Conservation (phyloP, 2,329 filamentous ascomycete species). For the Chrysoporthe deuterocubensis region DNA sequence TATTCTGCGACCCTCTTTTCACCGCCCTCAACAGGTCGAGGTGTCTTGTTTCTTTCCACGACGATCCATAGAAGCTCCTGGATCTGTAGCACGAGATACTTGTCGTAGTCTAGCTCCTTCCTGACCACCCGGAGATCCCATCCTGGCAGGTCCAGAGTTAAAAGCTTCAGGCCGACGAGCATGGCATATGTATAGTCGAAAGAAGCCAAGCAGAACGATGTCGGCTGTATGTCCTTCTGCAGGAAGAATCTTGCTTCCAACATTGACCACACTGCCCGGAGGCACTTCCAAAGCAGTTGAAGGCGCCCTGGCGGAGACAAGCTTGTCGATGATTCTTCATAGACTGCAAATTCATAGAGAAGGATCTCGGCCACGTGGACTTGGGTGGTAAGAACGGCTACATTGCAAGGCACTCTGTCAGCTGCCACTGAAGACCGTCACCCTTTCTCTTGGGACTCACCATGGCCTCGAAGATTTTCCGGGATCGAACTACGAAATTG, state of each 20-base stretch:
- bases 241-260: conserved; percentile 39
- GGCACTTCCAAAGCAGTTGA: conserved; percentile 51
- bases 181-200: conserved; percentile 54
- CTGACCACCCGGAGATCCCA: conserved; percentile 48
- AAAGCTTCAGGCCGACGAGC: conserved; percentile 51
- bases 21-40: conserved; percentile 38
- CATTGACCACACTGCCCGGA: conserved; percentile 45
- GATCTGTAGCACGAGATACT: conserved; percentile 38
- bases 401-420: background rate
- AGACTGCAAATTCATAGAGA: conserved; percentile 51
- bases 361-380: conserved; percentile 50
- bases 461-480: conserved; percentile 39
- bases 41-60: conserved; percentile 29
- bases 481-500: conserved; percentile 44
- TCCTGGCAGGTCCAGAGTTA: conserved; percentile 49
- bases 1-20: background rate
- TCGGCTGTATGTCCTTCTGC: conserved; percentile 38
- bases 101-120: conserved; percentile 41
- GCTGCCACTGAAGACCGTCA: background rate
- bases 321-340: conserved; percentile 41
- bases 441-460: conserved; percentile 34
- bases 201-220: conserved; percentile 48
- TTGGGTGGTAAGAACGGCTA: conserved; percentile 48
- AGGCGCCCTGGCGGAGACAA: conserved; percentile 46
- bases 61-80: conserved; percentile 37